Base-by-base conservation (phyloP, 352 stramenopile species). In the Pythium volutum region DNA sequence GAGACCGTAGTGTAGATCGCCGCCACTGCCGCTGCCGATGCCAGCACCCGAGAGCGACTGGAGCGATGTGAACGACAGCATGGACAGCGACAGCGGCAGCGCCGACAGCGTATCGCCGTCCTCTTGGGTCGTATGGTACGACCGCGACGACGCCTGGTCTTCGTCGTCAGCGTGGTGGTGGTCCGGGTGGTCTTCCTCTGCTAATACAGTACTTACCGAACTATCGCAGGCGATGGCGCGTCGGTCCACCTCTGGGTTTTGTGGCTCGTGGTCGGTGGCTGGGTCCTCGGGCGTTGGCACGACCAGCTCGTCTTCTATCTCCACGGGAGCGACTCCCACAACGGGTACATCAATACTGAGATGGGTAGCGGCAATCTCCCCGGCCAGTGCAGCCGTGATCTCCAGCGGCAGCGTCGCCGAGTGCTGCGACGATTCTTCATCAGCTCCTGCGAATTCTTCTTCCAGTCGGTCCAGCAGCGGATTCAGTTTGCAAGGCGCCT, bases 31-130 rank as follows among this genome's bases (percentile, higher is more conserved):
- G n/a, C n/a, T n/a, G n/a, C n/a, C n/a, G n/a, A n/a, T n/a, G n/a
- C n/a, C 57, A 16, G 50, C 46, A 23, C 39, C 23, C 41, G 56
- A 71, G 65, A 36, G 72, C 36, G 31, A 66, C 55, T 66, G 75
- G 11, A 65, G 29, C 16, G 77, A 87, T 0, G 76, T 76, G 31
- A 82, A 66, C n/a, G 79, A 89, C 11, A 89, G 62, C 79, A 85
- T 89, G 0, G 74, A 86, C 67, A 74, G 78, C 20, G 76, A 86
- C 8, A 87, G 36, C 25, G 77, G 77, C 26, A 89, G 56, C 0
- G 69, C 66, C 14, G 72, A 70, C 0, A 87, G 62, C 36, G 62
- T 65, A 16, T 81, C 75, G 10, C 46, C 62, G 8, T 73, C 71
- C 25, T 74, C 69, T 15, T 71, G 54, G 1, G 38, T 51, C 16